Evolutionary conservation across 2,329 filamentous ascomycete species (phyloP).

Genomic region (Pseudogymnoascus sp.): DNA sequence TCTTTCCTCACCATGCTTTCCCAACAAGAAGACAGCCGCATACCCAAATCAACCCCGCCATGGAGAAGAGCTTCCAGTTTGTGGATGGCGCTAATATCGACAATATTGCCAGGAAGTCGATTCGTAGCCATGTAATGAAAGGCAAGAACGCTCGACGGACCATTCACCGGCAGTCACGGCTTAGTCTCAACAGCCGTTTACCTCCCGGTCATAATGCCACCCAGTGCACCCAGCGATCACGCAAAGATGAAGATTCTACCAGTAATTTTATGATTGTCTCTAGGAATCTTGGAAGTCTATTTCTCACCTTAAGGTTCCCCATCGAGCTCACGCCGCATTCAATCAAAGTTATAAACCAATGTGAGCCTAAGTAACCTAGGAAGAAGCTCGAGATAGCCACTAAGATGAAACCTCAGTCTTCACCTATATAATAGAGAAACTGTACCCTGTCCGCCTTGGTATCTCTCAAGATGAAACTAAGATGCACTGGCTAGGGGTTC

Average conservation of each 20-base stretch:
- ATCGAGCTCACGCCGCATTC: neutral
- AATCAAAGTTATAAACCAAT: neutral
- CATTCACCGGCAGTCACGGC: neutral
- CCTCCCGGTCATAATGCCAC: neutral
- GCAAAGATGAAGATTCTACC: neutral
- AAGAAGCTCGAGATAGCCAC: neutral
- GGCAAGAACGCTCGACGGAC: neutral
- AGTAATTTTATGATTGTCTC: neutral
- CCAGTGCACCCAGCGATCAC: neutral
- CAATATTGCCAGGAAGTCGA: neutral
- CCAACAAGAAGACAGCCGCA: neutral
- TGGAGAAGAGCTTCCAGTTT: neutral
- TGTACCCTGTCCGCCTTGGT: neutral
- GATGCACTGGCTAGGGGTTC: neutral
- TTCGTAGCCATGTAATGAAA: neutral
- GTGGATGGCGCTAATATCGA: neutral
- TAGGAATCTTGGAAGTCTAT: neutral
- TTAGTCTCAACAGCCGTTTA: neutral
- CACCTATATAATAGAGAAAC: neutral
- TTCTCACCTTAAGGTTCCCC: neutral
- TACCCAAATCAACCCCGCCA: neutral
- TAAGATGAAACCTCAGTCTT: neutral
- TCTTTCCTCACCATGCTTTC: neutral
- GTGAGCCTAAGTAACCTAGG: neutral
- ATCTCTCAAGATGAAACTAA: neutral